Conservation (phyloP, 1,284 basidiomycete genomes). For the Fomitiporia mediterranea region DNA sequence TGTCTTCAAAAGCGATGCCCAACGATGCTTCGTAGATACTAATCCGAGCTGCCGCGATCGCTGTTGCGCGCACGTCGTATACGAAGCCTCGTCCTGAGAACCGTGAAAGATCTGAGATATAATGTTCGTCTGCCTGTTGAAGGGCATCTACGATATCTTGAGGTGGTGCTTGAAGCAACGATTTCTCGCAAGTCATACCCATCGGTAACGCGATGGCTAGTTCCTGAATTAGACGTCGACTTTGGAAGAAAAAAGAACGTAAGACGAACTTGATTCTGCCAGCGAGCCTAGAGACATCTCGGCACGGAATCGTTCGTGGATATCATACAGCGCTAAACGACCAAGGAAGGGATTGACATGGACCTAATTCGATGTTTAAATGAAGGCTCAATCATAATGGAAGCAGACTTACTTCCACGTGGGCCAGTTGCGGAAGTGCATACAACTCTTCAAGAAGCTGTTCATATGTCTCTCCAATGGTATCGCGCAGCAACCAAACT, state of each 20-base stretch:
- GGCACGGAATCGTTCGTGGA: conserved; percentile 70
- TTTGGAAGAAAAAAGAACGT: background rate
- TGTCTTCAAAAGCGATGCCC: conserved; percentile 49
- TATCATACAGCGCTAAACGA: conserved; percentile 68
- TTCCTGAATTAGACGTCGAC: background rate
- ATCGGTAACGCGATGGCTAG: conserved; percentile 82
- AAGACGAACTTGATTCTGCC: conserved; percentile 72
- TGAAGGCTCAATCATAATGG: too few species aligned
- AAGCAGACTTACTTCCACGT: conserved; percentile 47
- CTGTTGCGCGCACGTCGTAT: conserved; percentile 66
- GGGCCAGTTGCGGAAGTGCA: conserved; percentile 50
- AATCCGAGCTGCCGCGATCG: conserved; percentile 66
- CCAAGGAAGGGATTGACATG: conserved; percentile 72
- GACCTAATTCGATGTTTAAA: conserved; percentile 39
- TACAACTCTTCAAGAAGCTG: conserved; percentile 54
- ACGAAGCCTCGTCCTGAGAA: conserved; percentile 59
- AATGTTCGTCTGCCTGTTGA: conserved; percentile 62
- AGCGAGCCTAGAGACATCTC: conserved; percentile 87
- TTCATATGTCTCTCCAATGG: conserved; percentile 52
- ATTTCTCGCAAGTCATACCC: conserved; percentile 55
- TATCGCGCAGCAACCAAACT: conserved; percentile 75
- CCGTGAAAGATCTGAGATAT: conserved; percentile 61
- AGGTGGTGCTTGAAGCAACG: conserved; percentile 40
- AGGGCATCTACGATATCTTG: conserved; percentile 62
- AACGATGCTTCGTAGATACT: conserved; percentile 76